Evolutionary conservation across 2,329 filamentous ascomycete genomes (phyloP), one percentile per base, ranked within the genome.

Genomic region (Diplodia intermedia): DNA sequence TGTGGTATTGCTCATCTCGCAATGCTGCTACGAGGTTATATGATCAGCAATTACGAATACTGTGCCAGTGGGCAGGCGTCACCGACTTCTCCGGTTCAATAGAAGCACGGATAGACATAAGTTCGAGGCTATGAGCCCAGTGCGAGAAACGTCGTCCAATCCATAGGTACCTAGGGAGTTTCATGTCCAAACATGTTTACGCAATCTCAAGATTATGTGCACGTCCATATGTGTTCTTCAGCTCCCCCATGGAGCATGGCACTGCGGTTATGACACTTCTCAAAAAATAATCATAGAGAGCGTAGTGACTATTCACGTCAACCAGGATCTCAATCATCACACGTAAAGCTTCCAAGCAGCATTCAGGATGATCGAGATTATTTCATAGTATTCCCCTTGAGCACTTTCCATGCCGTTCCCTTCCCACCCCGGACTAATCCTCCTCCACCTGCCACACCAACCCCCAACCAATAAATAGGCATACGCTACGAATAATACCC

Each of bases 401-500:
- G 43, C 43, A n/a, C 43, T 20, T 53, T 53, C 12, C 50, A 18
- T 29, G 50, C 50, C 26, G 14, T 53, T 23, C 26, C 50, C 20
- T 29, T 53, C 50, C 20, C 50, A 12, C 50, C 20, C 50, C n/a
- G 23, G 4, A 29, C 50, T 14, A 29, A 8, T 20, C 50, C 50
- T 26, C 49, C 26, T 23, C 50, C 50, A 29, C 50, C 50, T 23
- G 18, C 31, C 31, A 9, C 31, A 9, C 29, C 53, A 56, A 38
- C 54, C 54, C n/a, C 33, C 54, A 56, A 14, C 33, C 54, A 56
- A 56, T 18, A 38, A 23, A 14, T 26, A 50, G 47, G 50, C 43
- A 11, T 38, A 40, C 60, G 60, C 60, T 63, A 38, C 60, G 36
- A 63, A 52, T 26, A 61, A 47, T 47, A 47, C 43, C 20, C 11